Percentiles rank a stretch among this genome's conserved stretches.
phyloP scores from a whole-genome alignment of 2,329 filamentous ascomycete genomes.

The Fusarium sp. region DNA sequence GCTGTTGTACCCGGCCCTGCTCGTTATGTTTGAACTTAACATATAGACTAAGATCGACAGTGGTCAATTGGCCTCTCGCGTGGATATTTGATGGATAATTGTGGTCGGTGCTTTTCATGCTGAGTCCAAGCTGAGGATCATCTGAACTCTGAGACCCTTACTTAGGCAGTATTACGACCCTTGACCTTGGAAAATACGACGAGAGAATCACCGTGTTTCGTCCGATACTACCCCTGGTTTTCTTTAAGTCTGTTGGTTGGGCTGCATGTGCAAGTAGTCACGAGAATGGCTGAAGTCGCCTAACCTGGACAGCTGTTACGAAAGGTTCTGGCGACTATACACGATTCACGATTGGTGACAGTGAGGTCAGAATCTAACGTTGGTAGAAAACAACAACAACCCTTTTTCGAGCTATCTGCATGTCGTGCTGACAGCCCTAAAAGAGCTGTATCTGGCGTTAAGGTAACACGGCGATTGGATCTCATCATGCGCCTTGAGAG shows the following conservation, averaged over 20 bases:
- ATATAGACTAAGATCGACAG: conserved; percentile 13
- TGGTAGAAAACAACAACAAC: neutral
- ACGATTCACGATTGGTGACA: conserved; percentile 26
- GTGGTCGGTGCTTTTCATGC: conserved; percentile 20
- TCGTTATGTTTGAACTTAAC: conserved; percentile 22
- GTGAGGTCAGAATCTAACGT: neutral
- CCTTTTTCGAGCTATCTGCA: neutral
- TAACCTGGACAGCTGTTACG: neutral
- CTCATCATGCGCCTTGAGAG: conserved; percentile 20
- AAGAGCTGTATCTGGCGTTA: conserved; percentile 16
- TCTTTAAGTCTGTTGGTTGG: conserved; percentile 6
- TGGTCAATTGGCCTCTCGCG: conserved; percentile 12
- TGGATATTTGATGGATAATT: conserved; percentile 6
- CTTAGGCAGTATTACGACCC: too few species aligned
- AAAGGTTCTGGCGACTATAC: conserved; percentile 33
- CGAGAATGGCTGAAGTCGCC: conserved; percentile 17
- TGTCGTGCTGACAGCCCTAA: conserved; percentile 1
- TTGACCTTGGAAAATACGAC: neutral
- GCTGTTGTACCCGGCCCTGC: conserved; percentile 23
- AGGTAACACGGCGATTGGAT: conserved; percentile 23
- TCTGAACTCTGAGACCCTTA: conserved; percentile 14
- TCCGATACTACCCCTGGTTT: conserved; percentile 10
- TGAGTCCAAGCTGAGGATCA: conserved; percentile 11
- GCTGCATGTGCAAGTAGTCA: conserved; percentile 23
- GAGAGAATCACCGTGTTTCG: conserved; percentile 24